A percentile compares a stretch with the other conserved stretches of the same genome.
These are phyloP conservation scores for Fusarium miscanthi DNA, from an alignment of 2,329 filamentous ascomycete genomes.

Conservation along the genomic window DNA sequence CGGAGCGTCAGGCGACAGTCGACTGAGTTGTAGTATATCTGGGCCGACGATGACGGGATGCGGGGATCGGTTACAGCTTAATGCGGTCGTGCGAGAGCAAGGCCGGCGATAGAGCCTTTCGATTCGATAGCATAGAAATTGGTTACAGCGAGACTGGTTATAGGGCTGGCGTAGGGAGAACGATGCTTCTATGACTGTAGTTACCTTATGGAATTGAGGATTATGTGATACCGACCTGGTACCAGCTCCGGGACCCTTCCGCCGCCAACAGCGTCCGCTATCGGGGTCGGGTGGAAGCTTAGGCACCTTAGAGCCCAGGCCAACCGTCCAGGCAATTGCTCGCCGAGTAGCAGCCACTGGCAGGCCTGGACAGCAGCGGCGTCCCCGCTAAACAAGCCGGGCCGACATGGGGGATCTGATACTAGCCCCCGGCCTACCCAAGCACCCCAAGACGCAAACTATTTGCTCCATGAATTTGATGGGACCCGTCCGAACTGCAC, in stretches of 20 bases:
- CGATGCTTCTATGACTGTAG: neutral
- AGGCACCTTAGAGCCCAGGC: neutral
- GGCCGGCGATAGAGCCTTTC: conserved; percentile 28
- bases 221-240: conserved; percentile 8
- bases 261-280: conserved; percentile 29
- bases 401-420: conserved; percentile 35
- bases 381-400: conserved; percentile 33
- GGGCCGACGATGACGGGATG: conserved; percentile 41
- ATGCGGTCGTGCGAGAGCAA: conserved; percentile 22
- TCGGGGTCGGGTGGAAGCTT: conserved; percentile 15
- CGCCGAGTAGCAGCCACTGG: conserved; percentile 17
- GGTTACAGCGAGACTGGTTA: neutral
- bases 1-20: conserved; percentile 33
- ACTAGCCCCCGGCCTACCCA: conserved; percentile 14
- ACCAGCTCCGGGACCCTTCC: conserved; percentile 9
- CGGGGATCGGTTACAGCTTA: conserved; percentile 38
- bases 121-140: neutral
- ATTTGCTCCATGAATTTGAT: conserved; percentile 22
- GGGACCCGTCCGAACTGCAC: conserved; percentile 20
- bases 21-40: conserved; percentile 34
- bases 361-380: neutral
- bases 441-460: conserved; percentile 8
- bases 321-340: neutral
- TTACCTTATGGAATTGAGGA: neutral
- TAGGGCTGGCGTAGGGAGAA: neutral